phyloP scores from a whole-genome alignment of 768 basidiomycete species.

The Gymnopilus dilepis region DNA sequence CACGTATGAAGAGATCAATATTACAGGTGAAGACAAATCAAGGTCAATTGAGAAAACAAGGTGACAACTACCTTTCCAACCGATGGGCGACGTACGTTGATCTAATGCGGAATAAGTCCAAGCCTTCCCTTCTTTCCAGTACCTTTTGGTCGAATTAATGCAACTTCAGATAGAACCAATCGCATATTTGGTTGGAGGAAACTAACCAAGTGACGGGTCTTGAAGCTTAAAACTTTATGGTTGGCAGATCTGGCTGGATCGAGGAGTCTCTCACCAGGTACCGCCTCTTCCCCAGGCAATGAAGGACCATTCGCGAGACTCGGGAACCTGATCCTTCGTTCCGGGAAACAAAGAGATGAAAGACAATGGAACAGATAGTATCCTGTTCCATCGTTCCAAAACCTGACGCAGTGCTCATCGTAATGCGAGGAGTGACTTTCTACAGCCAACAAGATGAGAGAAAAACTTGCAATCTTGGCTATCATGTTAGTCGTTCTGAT shows the following conservation, averaged over 20 bases:
- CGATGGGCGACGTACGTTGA: too few relatives aligned
- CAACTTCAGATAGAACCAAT: neutral
- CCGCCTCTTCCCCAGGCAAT: constrained; percentile 17
- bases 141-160: constrained; percentile 46
- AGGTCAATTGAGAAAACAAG: too few relatives aligned
- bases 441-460: too few relatives aligned
- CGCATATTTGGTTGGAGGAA: neutral
- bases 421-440: too few relatives aligned
- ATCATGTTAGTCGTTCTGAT: neutral
- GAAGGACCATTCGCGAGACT: constrained; percentile 20
- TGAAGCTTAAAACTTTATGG: constrained; percentile 46
- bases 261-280: constrained; percentile 23
- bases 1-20: too few relatives aligned
- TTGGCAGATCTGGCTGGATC: constrained; percentile 10
- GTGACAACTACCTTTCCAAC: too few relatives aligned
- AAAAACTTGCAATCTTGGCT: too few relatives aligned
- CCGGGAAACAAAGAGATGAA: constrained; percentile 45
- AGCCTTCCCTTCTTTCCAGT: constrained; percentile 53
- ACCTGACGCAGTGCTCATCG: neutral
- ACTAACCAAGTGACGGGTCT: constrained; percentile 56
- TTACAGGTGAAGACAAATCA: too few relatives aligned
- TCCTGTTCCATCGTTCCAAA: too few relatives aligned
- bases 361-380: constrained; percentile 20
- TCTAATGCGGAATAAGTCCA: constrained; percentile 63
- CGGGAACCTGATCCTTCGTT: constrained; percentile 16